Base-by-base conservation (phyloP, 2,329 filamentous ascomycete genomes). In the Diaporthe ampelina region DNA sequence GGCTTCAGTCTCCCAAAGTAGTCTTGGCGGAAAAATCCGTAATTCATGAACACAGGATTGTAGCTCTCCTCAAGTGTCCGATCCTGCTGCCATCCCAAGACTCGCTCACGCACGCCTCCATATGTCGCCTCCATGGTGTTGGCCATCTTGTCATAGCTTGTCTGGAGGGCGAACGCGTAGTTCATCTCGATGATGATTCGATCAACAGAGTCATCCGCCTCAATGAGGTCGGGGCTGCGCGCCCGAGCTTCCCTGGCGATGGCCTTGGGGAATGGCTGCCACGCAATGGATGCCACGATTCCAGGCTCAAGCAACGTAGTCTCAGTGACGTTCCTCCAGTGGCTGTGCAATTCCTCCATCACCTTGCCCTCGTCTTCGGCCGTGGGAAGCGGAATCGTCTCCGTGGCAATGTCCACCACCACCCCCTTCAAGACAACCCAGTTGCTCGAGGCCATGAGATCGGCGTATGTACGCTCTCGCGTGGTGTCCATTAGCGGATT, bases 1-100 rank as follows among this genome's bases (percentile, higher is more conserved):
- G 61, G 61, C 43, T 50, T 65, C 61, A 65, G 61, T 45, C 61
- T 65, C 61, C 61, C 61, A 50, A 65, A 65, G 29, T 65, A 65
- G 19, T 65, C 61, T n/a, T 65, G 61, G 43, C 61, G 61, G 43
- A 65, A 65, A 29, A 65, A 65, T 19, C 61, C 61, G 29, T 65
- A 65, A 29, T 65, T 65, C 61, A 65, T 65, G 21, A 65, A 65
- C 29, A 65, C 61, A 10, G 43, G 61, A 65, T 65, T 35, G n/a
- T 65, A 65, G 26, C 61, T 50, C n/a, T 50, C 26, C 7, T 45
- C 2, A n/a, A 65, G 61, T 24, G 61, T 65, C 43, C 61, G 6
- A 13, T 65, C 19, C 29, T 24, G 43, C 43, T 65, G 45, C 43
- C 43, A 65, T 24, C 29, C 43, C 6, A 50, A 17, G 4, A 65